Conservation (phyloP, 495 filamentous ascomycete species). For the Pseudoneurospora amorphoporcata region DNA sequence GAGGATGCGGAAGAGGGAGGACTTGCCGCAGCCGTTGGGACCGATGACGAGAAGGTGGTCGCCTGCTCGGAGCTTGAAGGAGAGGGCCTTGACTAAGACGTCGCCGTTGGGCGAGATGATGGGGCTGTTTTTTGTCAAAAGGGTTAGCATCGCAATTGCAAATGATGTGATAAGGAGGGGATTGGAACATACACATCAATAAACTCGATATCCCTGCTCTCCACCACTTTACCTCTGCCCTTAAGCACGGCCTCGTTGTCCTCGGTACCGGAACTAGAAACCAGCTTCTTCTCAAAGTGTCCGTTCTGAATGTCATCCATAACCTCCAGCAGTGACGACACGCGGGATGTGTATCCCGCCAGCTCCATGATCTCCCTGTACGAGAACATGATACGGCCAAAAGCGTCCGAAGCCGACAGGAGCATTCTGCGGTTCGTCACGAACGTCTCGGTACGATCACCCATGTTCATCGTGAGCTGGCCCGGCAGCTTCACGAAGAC, state of each 20-base stretch:
- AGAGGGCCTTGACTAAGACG: slow-evolving; percentile 70
- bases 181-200: slow-evolving; percentile 52
- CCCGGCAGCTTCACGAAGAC: slow-evolving; percentile 93
- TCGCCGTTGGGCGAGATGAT: slow-evolving; percentile 96
- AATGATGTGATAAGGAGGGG: background rate
- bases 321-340: slow-evolving; percentile 78
- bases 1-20: slow-evolving; percentile 87
- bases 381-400: slow-evolving; percentile 94
- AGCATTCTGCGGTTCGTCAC: slow-evolving; percentile 91
- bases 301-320: slow-evolving; percentile 89
- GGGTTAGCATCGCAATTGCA: background rate
- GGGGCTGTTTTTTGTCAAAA: slow-evolving; percentile 34
- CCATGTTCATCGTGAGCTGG: slow-evolving; percentile 55
- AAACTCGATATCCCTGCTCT: slow-evolving; percentile 79
- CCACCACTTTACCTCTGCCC: slow-evolving; percentile 64
- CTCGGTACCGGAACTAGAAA: slow-evolving; percentile 72
- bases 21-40: slow-evolving; percentile 96
- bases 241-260: slow-evolving; percentile 70
- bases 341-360: slow-evolving; percentile 88
- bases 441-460: slow-evolving; percentile 88
- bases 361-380: slow-evolving; percentile 96
- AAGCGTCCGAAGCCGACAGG: slow-evolving; percentile 84
- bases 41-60: slow-evolving; percentile 92
- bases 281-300: slow-evolving; percentile 89
- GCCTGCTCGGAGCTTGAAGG: slow-evolving; percentile 74